Base-by-base conservation (phyloP, 129 eudicot species). In the Flaveria trinervia region DNA sequence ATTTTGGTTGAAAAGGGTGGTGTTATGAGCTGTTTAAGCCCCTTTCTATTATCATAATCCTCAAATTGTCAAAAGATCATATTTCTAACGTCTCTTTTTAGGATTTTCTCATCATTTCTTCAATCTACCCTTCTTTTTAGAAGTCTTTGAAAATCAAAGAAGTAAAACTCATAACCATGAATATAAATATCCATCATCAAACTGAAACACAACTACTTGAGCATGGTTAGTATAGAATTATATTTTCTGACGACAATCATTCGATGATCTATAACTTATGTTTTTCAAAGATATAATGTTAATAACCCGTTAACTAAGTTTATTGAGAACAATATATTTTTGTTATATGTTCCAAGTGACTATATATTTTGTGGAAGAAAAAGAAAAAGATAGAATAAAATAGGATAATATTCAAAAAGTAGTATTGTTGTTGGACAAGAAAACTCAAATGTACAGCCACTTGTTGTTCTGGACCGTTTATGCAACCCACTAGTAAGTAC, bases 51-150 rank as follows among this genome's bases (percentile, higher is more conserved):
- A 45, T 70, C 82, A 78, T 59, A 69, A 70, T 70, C 30, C 18
- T 56, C 70, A 23, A 68, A 68, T 68, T 78, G 76, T 78, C 82
- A 78, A 78, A 78, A 76, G 41, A 70, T 18, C 62, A 78, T 78
- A 59, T 65, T 52, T 76, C 52, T 78, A 46, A 45, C 59, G 51
- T 59, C 52, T 78, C 76, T 59, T 70, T 78, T 57, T 15, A 65
- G 12, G 82, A 59, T 78, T 70, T 78, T 78, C 76, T 23, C 76
- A 78, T 78, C 76, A 78, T 78, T 77, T 60, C 71, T 78, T 59
- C 51, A 78, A 11, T 69, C 76, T 3, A 59, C 45, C 76, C 70
- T 78, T 44, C 25, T 76, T 69, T 25, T 59, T n/a, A 12, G 9
- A 57, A 45, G 76, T 57, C 74, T 36, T 15, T 25, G 69, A 67